Evolutionary conservation across 495 filamentous ascomycete species (phyloP).

Genomic region (Evernia prunastri): DNA sequence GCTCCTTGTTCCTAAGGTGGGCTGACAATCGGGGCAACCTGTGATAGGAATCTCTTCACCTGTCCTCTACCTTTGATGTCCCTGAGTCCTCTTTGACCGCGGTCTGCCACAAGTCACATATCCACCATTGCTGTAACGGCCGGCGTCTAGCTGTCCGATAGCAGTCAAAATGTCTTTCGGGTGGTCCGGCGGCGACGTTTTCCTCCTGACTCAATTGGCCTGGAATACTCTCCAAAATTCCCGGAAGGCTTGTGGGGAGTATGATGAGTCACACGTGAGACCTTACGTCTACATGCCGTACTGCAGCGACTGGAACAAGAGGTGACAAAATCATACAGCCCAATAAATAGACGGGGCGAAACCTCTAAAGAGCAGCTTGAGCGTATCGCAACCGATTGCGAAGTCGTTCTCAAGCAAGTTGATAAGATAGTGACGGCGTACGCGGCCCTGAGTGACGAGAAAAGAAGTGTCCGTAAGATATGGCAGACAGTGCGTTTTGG

Average conservation of each 20-base stretch:
- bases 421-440: slow-evolving; percentile 19
- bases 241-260: slow-evolving; percentile 26
- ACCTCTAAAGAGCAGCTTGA: slow-evolving; percentile 10
- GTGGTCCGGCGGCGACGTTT: slow-evolving; percentile 23
- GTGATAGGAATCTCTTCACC: too few species aligned
- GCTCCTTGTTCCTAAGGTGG: too few species aligned
- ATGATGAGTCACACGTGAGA: slow-evolving; percentile 19
- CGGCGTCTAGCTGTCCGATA: too few species aligned
- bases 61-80: too few species aligned
- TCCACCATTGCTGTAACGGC: too few species aligned
- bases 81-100: too few species aligned
- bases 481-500: slow-evolving; percentile 20
- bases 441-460: slow-evolving; percentile 10
- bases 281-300: slow-evolving; percentile 3
- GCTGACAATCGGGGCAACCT: too few species aligned
- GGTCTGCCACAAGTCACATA: too few species aligned
- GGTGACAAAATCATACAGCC: background rate
- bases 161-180: slow-evolving; percentile 28
- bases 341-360: background rate
- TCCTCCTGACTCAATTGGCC: slow-evolving; percentile 26
- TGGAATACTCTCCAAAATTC: slow-evolving; percentile 16
- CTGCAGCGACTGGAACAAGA: slow-evolving; percentile 16
- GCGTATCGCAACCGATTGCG: slow-evolving; percentile 10
- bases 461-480: slow-evolving; percentile 9
- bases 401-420: slow-evolving; percentile 10